A percentile compares a stretch with the other conserved stretches of the same genome.
phyloP scores from a whole-genome alignment of 164 flowering plant species.

The Liriodendron chinense region DNA sequence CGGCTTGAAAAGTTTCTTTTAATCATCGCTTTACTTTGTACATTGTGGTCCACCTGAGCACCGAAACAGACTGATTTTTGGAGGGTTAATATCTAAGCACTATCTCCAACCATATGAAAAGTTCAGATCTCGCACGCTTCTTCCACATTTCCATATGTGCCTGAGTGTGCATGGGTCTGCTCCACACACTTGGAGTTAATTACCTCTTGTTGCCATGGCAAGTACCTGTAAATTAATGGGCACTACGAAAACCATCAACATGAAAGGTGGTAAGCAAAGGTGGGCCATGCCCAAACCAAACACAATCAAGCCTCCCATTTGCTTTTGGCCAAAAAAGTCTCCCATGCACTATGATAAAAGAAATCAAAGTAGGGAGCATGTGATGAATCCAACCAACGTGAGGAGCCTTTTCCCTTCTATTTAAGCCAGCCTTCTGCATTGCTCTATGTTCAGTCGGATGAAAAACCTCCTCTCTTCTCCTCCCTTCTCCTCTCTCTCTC shows the following conservation, averaged over 20 bases:
- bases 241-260: conserved; percentile 22
- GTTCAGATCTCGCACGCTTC: too few relatives aligned
- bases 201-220: too few relatives aligned
- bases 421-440: conserved; percentile 23
- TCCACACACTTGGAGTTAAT: too few relatives aligned
- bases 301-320: conserved; percentile 14
- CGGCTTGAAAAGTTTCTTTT: too few relatives aligned
- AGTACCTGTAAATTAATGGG: not conserved
- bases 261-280: conserved; percentile 19
- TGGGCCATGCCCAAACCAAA: conserved; percentile 7
- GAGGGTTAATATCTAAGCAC: too few relatives aligned
- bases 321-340: conserved; percentile 31
- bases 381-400: conserved; percentile 17
- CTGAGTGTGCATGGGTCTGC: too few relatives aligned
- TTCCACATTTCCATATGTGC: too few relatives aligned
- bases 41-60: too few relatives aligned
- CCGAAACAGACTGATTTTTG: too few relatives aligned
- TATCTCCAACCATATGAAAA: too few relatives aligned
- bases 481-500: not conserved
- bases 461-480: conserved; percentile 8
- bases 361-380: conserved; percentile 14
- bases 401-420: conserved; percentile 25
- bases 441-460: conserved; percentile 39
- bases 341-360: not conserved
- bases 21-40: too few relatives aligned